Percentiles rank a stretch among this genome's conserved stretches.
phyloP scores from a whole-genome alignment of 1,139 yeast genomes.

The Entelexis sorbosivorans region DNA sequence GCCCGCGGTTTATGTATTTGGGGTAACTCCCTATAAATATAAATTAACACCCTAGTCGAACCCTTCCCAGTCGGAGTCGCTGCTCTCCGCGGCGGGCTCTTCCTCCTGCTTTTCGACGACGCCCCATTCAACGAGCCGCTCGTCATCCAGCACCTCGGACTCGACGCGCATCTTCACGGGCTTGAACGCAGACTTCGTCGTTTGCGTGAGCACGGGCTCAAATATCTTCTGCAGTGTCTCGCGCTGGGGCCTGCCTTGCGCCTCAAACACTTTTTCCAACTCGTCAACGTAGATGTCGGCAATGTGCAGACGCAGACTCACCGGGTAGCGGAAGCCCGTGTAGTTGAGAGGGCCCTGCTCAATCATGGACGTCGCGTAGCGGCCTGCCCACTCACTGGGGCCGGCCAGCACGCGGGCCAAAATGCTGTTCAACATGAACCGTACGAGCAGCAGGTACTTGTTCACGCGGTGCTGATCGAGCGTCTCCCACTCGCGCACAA shows the following conservation, averaged over 20 bases:
- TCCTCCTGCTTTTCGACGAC: conserved; percentile 22
- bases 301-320: conserved; percentile 74
- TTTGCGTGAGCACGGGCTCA: conserved; percentile 47
- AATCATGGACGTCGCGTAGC: conserved; percentile 35
- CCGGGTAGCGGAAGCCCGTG: conserved; percentile 42
- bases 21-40: background rate
- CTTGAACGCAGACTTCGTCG: conserved; percentile 44
- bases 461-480: conserved; percentile 73
- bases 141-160: conserved; percentile 56
- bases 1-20: too few relatives aligned
- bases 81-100: conserved; percentile 23
- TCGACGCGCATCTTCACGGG: conserved; percentile 55
- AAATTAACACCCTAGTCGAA: conserved; percentile 29
- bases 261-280: conserved; percentile 52
- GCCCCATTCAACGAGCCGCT: conserved; percentile 58
- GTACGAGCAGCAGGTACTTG: conserved; percentile 68
- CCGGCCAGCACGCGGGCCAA: conserved; percentile 45
- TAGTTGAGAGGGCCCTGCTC: conserved; percentile 32
- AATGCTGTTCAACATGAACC: conserved; percentile 62
- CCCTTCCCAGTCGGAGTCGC: conserved; percentile 40
- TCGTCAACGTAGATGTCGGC: conserved; percentile 81
- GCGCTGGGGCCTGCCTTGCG: conserved; percentile 42
- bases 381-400: conserved; percentile 37
- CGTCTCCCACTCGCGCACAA: conserved; percentile 71
- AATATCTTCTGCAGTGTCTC: conserved; percentile 33